Evolutionary conservation across 345 rosid genomes (phyloP).

Genomic region (Salix caprea): DNA sequence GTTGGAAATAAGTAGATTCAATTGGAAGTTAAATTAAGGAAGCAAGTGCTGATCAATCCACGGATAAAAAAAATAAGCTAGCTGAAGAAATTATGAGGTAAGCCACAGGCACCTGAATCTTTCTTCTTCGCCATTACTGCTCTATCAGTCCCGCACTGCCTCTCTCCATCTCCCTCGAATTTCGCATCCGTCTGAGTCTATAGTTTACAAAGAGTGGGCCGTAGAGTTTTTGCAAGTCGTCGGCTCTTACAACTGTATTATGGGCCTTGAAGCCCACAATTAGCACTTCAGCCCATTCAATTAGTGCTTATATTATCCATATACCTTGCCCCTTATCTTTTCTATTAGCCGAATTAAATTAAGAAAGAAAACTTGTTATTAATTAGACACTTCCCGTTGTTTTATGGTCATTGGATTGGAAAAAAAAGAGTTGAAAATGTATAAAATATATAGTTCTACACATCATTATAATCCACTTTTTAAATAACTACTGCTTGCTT

Average conservation of each 20-base stretch:
- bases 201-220: not conserved
- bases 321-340: not conserved
- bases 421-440: too few relatives aligned
- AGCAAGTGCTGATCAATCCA: not conserved
- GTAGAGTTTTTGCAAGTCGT: not conserved
- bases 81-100: not conserved
- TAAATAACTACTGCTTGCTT: too few relatives aligned
- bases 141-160: not conserved
- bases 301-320: not conserved
- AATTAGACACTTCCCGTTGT: too few relatives aligned
- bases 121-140: not conserved
- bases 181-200: not conserved
- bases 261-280: not conserved
- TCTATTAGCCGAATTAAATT: not conserved
- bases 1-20: not conserved
- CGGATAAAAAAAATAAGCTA: not conserved
- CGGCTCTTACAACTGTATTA: not conserved
- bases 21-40: not conserved
- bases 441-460: too few relatives aligned
- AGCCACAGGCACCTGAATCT: not conserved
- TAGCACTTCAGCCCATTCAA: not conserved
- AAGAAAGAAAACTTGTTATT: not conserved
- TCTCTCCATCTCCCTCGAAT: not conserved
- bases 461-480: too few relatives aligned
- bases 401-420: too few relatives aligned